Percentiles rank a stretch among this genome's conserved stretches.
phyloP scores from a whole-genome alignment of 2,329 filamentous ascomycete genomes.

The Penicillium polonicum region DNA sequence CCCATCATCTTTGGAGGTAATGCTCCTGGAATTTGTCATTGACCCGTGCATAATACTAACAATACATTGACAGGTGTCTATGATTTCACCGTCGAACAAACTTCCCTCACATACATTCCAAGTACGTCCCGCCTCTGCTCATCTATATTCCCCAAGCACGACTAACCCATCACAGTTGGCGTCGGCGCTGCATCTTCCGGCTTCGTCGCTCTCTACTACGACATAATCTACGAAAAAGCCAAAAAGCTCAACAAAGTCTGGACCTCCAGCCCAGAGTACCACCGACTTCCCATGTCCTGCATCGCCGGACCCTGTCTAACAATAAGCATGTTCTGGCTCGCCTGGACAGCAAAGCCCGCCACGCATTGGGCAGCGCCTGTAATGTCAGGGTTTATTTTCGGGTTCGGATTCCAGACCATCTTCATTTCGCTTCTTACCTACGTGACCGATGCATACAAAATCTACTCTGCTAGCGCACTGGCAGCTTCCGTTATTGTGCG shows the following conservation, averaged over 20 bases:
- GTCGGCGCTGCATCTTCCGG: conserved; percentile 61
- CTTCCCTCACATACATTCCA: conserved; percentile 67
- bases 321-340: conserved; percentile 54
- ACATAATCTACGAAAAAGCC: conserved; percentile 57
- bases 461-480: conserved; percentile 60
- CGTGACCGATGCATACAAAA: conserved; percentile 65
- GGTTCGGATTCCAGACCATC: conserved; percentile 60
- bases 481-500: conserved; percentile 53
- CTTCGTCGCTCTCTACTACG: conserved; percentile 64
- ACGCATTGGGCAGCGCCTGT: conserved; percentile 58
- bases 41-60: neutral
- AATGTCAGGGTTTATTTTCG: conserved; percentile 61
- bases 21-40: too few species aligned
- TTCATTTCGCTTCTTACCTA: conserved; percentile 66
- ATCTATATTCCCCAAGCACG: neutral
- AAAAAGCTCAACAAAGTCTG: conserved; percentile 54
- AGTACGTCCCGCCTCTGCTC: conserved; percentile 34
- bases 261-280: conserved; percentile 58
- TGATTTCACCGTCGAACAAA: conserved; percentile 61
- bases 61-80: conserved; percentile 51
- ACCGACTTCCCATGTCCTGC: conserved; percentile 69
- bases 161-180: conserved; percentile 47
- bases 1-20: conserved; percentile 63
- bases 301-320: conserved; percentile 66
- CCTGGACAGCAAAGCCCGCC: conserved; percentile 53